Conservation (phyloP, 2,329 filamentous ascomycete species). For the Grosmannia penicillata region DNA sequence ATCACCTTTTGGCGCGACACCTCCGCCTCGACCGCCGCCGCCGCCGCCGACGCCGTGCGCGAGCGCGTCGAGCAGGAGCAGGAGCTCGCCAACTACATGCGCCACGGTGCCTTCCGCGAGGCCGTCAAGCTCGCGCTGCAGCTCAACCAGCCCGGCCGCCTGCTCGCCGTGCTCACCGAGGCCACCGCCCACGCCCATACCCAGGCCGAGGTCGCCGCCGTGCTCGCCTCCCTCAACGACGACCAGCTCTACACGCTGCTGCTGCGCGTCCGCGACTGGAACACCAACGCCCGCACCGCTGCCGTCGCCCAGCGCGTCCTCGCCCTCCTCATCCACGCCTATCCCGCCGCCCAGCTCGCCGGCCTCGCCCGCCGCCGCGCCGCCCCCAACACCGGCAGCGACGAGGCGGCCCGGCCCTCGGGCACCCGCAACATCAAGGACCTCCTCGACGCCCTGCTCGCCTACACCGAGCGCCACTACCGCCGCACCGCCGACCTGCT, state of each 20-base stretch:
- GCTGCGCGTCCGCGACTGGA: slow-evolving; percentile 82
- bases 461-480: slow-evolving; percentile 90
- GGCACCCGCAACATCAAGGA: slow-evolving; percentile 51
- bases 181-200: slow-evolving; percentile 51
- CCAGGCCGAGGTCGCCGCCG: slow-evolving; percentile 65
- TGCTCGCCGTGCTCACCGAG: slow-evolving; percentile 70
- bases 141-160: slow-evolving; percentile 81
- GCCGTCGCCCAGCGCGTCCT: slow-evolving; percentile 76
- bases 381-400: slow-evolving; percentile 17
- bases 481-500: slow-evolving; percentile 76
- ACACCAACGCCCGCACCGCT: slow-evolving; percentile 82
- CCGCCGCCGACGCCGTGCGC: slow-evolving; percentile 57
- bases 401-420: not conserved
- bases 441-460: slow-evolving; percentile 71
- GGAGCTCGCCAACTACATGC: slow-evolving; percentile 82
- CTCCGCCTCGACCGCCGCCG: slow-evolving; percentile 62
- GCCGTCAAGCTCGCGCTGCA: slow-evolving; percentile 85
- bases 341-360: slow-evolving; percentile 65
- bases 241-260: slow-evolving; percentile 78
- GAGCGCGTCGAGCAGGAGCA: slow-evolving; percentile 83
- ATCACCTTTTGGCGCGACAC: slow-evolving; percentile 95
- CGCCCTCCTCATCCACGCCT: slow-evolving; percentile 63
- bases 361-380: slow-evolving; percentile 42
- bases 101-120: slow-evolving; percentile 75
- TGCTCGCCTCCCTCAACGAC: slow-evolving; percentile 63